Base-by-base conservation (phyloP, 805 yeast species). In the Kluyveromyces wickerhamii region DNA sequence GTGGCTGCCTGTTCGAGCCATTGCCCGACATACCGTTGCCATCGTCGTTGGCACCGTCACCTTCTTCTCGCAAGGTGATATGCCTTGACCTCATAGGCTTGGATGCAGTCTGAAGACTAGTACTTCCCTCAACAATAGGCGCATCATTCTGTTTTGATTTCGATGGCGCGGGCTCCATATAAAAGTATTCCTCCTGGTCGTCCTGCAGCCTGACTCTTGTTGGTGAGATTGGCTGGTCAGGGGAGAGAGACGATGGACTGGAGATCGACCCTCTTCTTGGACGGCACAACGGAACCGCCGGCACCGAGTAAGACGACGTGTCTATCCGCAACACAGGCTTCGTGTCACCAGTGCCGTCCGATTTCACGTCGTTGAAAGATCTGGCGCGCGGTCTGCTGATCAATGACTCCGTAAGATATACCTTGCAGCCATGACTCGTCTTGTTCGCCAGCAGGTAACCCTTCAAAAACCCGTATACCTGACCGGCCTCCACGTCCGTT, bases 391-490 rank as follows among this genome's bases (percentile, higher is more conserved):
- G 58, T 33, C 49, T 53, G 12, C 49, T 44, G 5, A 60, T 30
- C 14, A 62, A 37, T 1, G 64, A 53, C 34, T 63, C 67, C 6
- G 60, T 55, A 7, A 62, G 34, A 34, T 52, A 60, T 15, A 63
- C 35, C 34, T 52, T 55, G 10, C 53, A 39, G 5, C 41, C 39
- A 5, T 48, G 40, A 30, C 24, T 27, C 22, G 33, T 27, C 8
- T 22, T 27, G n/a, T 31, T 41, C 15, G 32, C 30, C 3, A 19
- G 20, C 23, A 54, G 39, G 4, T 30, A 19, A 1, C 29, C 25
- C 23, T 39, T 40, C 28, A 65, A 31, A 20, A 31, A 39, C 2
- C 43, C 29, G 38, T 36, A 52, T 3, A 61, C 46, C 6, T 42
- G 21, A 3, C 48, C 36, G 4, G 27, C 35, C 27, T 54, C 59